Percentiles rank a stretch among this genome's conserved stretches.
phyloP scores from a whole-genome alignment of 352 stramenopile genomes.

The Phytophthora quininea region DNA sequence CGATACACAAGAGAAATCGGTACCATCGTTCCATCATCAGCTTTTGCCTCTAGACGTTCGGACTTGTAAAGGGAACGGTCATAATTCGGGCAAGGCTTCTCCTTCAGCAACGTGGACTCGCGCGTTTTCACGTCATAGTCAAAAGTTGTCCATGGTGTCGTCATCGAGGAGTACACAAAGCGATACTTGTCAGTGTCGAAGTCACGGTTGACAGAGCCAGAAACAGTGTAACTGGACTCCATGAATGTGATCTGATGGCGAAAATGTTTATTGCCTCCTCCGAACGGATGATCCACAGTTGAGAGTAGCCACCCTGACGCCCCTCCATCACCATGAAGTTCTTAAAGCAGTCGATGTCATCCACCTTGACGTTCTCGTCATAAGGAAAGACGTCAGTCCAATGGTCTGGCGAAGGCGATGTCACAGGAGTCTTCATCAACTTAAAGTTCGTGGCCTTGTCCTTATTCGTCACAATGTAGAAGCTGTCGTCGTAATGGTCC shows the following conservation, averaged over 20 bases:
- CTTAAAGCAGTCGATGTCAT: constrained; percentile 90
- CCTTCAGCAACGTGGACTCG: constrained; percentile 88
- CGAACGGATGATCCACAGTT: constrained; percentile 84
- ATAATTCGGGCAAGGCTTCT: constrained; percentile 93
- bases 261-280: constrained; percentile 51
- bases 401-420: constrained; percentile 49
- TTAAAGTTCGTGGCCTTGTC: constrained; percentile 94
- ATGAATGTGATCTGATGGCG: constrained; percentile 84
- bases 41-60: constrained; percentile 89
- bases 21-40: constrained; percentile 86
- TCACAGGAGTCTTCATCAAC: constrained; percentile 77
- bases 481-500: constrained; percentile 88
- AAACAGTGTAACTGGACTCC: constrained; percentile 91
- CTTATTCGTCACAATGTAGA: constrained; percentile 95
- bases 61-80: constrained; percentile 92
- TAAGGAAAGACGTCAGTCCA: constrained; percentile 93
- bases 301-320: constrained; percentile 84
- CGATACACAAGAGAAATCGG: constrained; percentile 87
- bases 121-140: constrained; percentile 81
- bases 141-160: constrained; percentile 89
- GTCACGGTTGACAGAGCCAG: constrained; percentile 79
- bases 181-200: constrained; percentile 91
- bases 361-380: constrained; percentile 80
- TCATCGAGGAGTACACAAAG: constrained; percentile 93
- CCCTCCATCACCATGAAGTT: constrained; percentile 87